Percentiles rank a stretch among this genome's conserved stretches.
Evolutionary conservation across 805 yeast species (phyloP).

Genomic region (Hanseniaspora occidentalis): DNA sequence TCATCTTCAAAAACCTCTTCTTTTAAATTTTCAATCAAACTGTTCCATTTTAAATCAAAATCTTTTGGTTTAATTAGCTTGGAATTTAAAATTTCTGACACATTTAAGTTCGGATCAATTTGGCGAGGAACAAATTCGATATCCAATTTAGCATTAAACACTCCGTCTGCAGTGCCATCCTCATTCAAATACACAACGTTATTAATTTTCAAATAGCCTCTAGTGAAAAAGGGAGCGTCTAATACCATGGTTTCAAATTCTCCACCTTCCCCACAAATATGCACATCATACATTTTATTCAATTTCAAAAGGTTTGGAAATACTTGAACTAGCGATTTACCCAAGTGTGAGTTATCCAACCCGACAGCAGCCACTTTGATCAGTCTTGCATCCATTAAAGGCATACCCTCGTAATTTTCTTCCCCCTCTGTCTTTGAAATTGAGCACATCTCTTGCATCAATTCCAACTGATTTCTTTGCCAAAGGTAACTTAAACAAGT

Average conservation of each 20-base stretch:
- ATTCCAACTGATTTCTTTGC: constrained; percentile 74
- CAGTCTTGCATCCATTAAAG: constrained; percentile 58
- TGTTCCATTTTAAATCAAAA: constrained; percentile 16
- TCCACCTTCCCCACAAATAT: constrained; percentile 98
- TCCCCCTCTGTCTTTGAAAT: constrained; percentile 18
- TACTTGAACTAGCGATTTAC: constrained; percentile 49
- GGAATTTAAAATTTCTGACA: constrained; percentile 26
- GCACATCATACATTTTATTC: constrained; percentile 63
- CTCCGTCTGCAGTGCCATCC: constrained; percentile 40
- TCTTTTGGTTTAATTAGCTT: constrained; percentile 22
- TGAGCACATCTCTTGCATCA: constrained; percentile 70
- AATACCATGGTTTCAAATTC: constrained; percentile 90
- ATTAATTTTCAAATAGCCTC: constrained; percentile 21
- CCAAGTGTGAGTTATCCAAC: constrained; percentile 51
- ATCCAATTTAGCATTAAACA: constrained; percentile 47
- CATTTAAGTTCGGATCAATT: constrained; percentile 13
- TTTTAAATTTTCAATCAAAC: constrained; percentile 5
- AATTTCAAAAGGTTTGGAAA: constrained; percentile 45
- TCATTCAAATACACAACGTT: constrained; percentile 27
- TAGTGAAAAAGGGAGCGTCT: constrained; percentile 74
- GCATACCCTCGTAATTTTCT: constrained; percentile 3
- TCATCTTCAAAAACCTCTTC: not conserved
- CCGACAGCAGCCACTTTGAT: constrained; percentile 94
- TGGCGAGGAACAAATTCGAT: constrained; percentile 36
- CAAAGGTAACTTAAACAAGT: constrained; percentile 69